These are phyloP conservation scores for Neurospora sp. DNA, from an alignment of 495 filamentous ascomycete genomes.

Conservation along the genomic window DNA sequence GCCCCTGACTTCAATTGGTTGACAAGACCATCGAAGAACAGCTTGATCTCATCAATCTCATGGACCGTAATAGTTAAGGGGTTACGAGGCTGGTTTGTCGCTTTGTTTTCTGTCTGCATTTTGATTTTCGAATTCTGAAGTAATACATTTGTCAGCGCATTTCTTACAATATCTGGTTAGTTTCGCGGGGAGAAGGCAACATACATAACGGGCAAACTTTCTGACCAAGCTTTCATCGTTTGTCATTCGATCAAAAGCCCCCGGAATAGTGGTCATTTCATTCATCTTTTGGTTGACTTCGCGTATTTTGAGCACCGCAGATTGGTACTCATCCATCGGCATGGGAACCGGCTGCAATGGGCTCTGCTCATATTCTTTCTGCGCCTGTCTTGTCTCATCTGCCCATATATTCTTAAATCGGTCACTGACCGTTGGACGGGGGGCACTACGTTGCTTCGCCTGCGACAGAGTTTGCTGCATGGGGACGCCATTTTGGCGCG, in stretches of 20 bases:
- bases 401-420: background rate
- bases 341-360: background rate
- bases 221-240: background rate
- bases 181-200: background rate
- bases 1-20: constrained; percentile 9
- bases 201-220: background rate
- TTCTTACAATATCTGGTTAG: background rate
- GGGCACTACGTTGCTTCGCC: background rate
- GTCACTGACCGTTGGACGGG: background rate
- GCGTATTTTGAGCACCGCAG: background rate
- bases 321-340: background rate
- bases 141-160: background rate
- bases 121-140: background rate
- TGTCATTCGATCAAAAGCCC: background rate
- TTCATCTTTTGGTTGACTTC: background rate
- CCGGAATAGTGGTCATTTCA: background rate
- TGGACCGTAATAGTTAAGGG: constrained; percentile 47
- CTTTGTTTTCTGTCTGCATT: background rate
- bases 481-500: constrained; percentile 32
- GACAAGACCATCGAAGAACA: constrained; percentile 26
- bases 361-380: background rate
- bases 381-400: background rate
- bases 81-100: constrained; percentile 25
- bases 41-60: constrained; percentile 42
- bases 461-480: constrained; percentile 23